Base-by-base conservation (phyloP, 176 grass and related monocot species). In the Oryza rufipogon region DNA sequence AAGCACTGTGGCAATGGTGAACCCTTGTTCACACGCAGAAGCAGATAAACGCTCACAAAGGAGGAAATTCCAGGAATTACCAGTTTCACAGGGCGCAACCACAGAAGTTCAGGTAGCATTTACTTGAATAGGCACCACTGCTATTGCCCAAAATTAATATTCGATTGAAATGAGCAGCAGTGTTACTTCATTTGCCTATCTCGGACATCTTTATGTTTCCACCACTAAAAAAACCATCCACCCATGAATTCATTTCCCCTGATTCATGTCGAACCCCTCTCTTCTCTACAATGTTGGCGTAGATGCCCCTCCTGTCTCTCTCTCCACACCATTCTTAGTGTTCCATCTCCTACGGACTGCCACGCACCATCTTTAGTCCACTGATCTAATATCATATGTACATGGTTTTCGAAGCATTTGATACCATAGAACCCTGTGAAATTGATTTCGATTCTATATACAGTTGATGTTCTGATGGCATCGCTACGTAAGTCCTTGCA, bases 41-140 rank as follows among this genome's bases (percentile, higher is more conserved):
- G 63, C 60, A 56, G 93, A 95, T 82, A 90, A 90, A 76, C 85
- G 69, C 20, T 86, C 85, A 82, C 93, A 93, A 33, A 90, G 91
- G 82, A 90, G 94, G 44, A 98, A 98, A 92, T 98, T 98, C 87
- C 91, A 98, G 88, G 96, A 98, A 75, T 64, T 92, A 76, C 89
- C 91, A 48, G 75, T 90, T 78, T 83, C 66, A 1, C 93, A 88
- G 54, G 88, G 14, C 3, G 84, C 85, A 66, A 82, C 78, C 23
- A 17, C 61, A 48, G 81, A 91, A 70, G 44, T 69, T 86, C 81
- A 97, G 94, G 94, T 97, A 91, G 11, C 23, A 9, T 32, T 75
- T 38, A 45, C 11, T 79, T 74, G 38, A 39, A 54, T 26, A 46
- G 36, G 48, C 34, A 52, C 23, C 60, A 48, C 39, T 19, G 10